Evolutionary conservation across 306 rosid species (phyloP).

Genomic region (Luffa aegyptiaca): DNA sequence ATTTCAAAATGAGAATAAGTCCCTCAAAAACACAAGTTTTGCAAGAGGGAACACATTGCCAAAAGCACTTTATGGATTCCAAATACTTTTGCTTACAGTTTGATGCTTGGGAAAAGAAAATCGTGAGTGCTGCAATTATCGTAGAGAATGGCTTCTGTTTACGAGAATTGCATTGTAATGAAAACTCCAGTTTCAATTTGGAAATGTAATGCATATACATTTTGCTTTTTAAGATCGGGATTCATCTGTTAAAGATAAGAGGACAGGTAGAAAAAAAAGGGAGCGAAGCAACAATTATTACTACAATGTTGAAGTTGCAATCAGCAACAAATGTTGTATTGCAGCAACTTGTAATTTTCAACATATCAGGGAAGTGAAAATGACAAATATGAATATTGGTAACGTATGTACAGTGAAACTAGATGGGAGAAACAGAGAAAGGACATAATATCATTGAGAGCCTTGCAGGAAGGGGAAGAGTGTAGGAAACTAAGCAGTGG

Average conservation of each 20-base stretch:
- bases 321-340: conserved; percentile 6
- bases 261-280: not conserved
- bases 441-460: conserved; percentile 12
- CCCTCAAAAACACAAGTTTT: not conserved
- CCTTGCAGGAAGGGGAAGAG: conserved; percentile 15
- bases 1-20: not conserved
- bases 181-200: not conserved
- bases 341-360: conserved; percentile 5
- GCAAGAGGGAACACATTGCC: not conserved
- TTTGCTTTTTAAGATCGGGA: not conserved
- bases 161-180: not conserved
- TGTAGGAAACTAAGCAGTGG: conserved; percentile 47
- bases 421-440: conserved; percentile 4
- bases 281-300: not conserved
- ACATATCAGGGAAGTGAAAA: not conserved
- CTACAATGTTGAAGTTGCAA: conserved; percentile 7
- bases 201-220: not conserved
- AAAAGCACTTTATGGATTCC: not conserved
- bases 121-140: not conserved
- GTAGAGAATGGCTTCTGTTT: not conserved
- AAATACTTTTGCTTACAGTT: not conserved
- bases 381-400: conserved; percentile 11
- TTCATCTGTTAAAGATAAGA: not conserved
- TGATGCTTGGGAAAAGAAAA: not conserved
- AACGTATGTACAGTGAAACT: conserved; percentile 22